Base-by-base conservation (phyloP, 306 rosid species). In the Lupinus albus region DNA sequence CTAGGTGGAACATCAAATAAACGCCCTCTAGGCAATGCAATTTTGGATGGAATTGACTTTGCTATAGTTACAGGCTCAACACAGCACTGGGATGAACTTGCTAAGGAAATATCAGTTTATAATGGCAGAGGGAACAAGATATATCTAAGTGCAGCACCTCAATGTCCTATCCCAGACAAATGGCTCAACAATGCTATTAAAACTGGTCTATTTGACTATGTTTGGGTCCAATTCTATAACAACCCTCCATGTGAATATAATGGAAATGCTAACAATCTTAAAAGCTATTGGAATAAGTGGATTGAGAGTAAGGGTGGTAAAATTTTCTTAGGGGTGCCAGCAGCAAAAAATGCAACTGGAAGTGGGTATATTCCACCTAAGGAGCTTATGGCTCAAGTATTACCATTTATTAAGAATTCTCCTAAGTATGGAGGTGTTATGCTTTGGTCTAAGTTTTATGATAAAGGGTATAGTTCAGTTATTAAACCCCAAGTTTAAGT, bases 181-280 rank as follows among this genome's bases (percentile, higher is more conserved):
- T 33, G 14, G 5, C 65, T 75, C 0, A 28, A 49, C 1, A 8
- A n/a, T 1, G 73, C 84, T 0, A 49, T 80, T 3, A 2, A 33
- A 52, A 71, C 84, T 15, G 80, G 84, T n/a, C 53, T 80, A 0
- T 80, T 80, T 36, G 78, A 80, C 13, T 80, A 51, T 0, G 64
- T 81, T 56, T 81, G 79, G 85, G 44, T 81, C 12, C 78, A 79
- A 15, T 82, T 73, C 46, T 83, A 76, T 47, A 44, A 77, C 71
- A 58, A 73, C 1, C 18, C 20, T 53, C 52, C 73, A 0, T 80
- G 83, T 16, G 49, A 73, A 4, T 83, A 20, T 21, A 0, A 70
- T 5, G 46, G 59, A 0, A 64, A 78, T 25, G 30, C 30, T 25
- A 4, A 3, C 30, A 25, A 25, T 25, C 30, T 25, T 0, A 25